phyloP scores from a whole-genome alignment of 1,284 basidiomycete species.

The Ceratobasidium sp. region DNA sequence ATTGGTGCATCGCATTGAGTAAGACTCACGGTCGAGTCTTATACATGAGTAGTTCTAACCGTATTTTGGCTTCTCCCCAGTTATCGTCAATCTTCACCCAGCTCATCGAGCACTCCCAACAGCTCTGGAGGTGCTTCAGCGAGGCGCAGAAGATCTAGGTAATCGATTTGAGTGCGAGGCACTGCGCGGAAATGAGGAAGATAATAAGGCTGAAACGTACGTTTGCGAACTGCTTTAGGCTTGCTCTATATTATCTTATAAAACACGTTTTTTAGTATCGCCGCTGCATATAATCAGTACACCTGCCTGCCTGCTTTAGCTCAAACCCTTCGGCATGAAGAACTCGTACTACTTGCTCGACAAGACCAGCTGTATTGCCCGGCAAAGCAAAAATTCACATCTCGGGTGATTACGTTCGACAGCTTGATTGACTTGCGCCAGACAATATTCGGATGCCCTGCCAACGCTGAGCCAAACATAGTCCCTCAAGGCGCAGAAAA shows the following conservation, averaged over 20 bases:
- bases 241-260: background rate
- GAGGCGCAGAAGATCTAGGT: background rate
- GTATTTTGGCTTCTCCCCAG: background rate
- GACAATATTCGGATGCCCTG: background rate
- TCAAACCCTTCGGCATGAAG: slow-evolving; percentile 29
- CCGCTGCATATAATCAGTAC: background rate
- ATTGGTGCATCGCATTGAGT: slow-evolving; percentile 15
- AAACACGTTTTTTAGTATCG: background rate
- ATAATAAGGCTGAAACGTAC: background rate
- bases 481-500: background rate
- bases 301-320: slow-evolving; percentile 4
- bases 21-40: no score
- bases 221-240: background rate
- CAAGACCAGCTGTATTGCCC: background rate
- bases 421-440: background rate
- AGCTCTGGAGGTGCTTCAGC: background rate
- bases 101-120: background rate
- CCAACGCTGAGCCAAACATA: background rate
- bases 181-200: background rate
- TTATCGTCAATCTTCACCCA: slow-evolving; percentile 28
- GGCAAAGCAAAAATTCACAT: background rate
- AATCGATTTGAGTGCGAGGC: background rate
- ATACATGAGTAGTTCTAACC: background rate
- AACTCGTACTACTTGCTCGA: slow-evolving; percentile 10
- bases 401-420: background rate